phyloP scores from a whole-genome alignment of 768 basidiomycete species.

The Russula earlei region DNA sequence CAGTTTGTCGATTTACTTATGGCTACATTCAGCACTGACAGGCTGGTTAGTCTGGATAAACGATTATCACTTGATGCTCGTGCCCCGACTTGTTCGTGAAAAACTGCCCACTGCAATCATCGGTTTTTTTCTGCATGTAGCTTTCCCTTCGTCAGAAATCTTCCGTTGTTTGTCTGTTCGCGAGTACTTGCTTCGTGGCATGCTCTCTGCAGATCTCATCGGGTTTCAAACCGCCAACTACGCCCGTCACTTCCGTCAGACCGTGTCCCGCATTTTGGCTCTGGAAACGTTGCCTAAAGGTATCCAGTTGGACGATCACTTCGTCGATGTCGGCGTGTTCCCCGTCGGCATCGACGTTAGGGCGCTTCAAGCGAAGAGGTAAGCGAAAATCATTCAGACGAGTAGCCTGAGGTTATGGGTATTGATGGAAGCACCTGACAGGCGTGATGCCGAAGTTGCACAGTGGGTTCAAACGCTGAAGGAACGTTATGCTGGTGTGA shows the following conservation, averaged over 20 bases:
- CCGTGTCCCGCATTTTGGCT: conserved; percentile 68
- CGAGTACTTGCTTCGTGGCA: conserved; percentile 67
- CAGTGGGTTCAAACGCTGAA: conserved; percentile 77
- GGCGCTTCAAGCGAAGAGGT: conserved; percentile 59
- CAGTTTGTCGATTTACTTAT: conserved; percentile 28
- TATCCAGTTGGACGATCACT: conserved; percentile 58
- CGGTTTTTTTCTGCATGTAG: conserved; percentile 94
- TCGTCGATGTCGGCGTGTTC: conserved; percentile 82
- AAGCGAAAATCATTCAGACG: conserved; percentile 18
- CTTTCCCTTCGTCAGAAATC: conserved; percentile 92
- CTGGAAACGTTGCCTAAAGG: conserved; percentile 80
- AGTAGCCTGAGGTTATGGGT: background rate
- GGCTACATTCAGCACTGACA: conserved; percentile 1
- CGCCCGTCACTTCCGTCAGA: conserved; percentile 80
- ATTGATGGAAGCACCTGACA: conserved; percentile 22
- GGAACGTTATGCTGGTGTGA: conserved; percentile 79
- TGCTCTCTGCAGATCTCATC: conserved; percentile 90
- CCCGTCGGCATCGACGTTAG: conserved; percentile 84
- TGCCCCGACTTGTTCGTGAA: conserved; percentile 77
- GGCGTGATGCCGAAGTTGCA: conserved; percentile 64
- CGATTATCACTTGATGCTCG: conserved; percentile 94
- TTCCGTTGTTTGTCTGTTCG: conserved; percentile 84
- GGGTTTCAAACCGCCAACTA: conserved; percentile 87
- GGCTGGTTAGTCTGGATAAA: conserved; percentile 59
- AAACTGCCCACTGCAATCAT: conserved; percentile 57